phyloP scores from a whole-genome alignment of 192 early-diverging fungal species.

The Coemansia sp. region DNA sequence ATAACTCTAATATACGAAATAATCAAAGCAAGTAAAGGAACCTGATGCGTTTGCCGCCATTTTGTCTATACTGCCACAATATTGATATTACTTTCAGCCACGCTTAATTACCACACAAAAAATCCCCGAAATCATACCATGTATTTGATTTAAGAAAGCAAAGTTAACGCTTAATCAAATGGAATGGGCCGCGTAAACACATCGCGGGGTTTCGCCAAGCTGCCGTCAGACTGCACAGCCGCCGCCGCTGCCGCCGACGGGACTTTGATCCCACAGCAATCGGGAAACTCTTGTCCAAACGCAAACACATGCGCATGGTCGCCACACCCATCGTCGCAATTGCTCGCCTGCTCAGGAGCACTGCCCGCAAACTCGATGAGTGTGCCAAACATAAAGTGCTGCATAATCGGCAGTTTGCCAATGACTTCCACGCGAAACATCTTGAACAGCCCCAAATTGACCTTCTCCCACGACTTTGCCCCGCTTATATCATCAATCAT shows the following conservation, averaged over 20 bases:
- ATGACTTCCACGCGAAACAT: constrained; percentile 93
- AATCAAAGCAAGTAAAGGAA: no score
- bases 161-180: constrained; percentile 34
- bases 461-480: constrained; percentile 86
- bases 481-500: constrained; percentile 92
- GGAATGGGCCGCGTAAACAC: constrained; percentile 46
- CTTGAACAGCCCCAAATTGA: constrained; percentile 87
- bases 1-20: no score
- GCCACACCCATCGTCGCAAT: constrained; percentile 24
- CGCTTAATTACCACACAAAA: no score
- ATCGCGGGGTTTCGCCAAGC: constrained; percentile 20
- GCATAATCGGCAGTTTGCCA: constrained; percentile 93
- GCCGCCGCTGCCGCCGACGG: constrained; percentile 47
- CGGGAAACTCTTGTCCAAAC: constrained; percentile 55
- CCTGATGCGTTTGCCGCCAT: no score
- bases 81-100: no score
- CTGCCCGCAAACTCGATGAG: constrained; percentile 67
- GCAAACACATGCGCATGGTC: constrained; percentile 51
- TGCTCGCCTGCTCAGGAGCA: constrained; percentile 19
- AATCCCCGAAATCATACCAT: no score
- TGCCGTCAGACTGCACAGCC: constrained; percentile 18
- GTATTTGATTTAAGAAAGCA: no score
- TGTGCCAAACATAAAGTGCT: constrained; percentile 91
- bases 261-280: constrained; percentile 58
- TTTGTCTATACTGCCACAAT: no score